These are phyloP conservation scores for Dictyophora rubrovolvata DNA, from an alignment of 768 basidiomycete genomes.

Conservation along the genomic window DNA sequence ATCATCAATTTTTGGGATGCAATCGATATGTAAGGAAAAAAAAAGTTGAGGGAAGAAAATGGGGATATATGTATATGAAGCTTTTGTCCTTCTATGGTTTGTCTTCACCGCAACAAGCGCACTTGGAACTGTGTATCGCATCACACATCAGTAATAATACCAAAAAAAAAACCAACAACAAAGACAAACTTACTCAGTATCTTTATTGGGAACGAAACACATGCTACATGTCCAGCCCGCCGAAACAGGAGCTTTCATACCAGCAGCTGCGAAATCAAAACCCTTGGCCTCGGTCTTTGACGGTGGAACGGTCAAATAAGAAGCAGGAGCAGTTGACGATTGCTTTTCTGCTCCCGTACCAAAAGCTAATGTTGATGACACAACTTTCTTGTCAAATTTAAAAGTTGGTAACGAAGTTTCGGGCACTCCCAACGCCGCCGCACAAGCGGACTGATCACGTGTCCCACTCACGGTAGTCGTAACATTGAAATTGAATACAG, in stretches of 20 bases:
- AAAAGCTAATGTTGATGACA: constrained; percentile 15
- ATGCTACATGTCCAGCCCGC: constrained; percentile 20
- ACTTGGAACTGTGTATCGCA: constrained; percentile 11
- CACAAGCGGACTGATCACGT: background rate
- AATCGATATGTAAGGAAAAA: too few species aligned
- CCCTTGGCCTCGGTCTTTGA: constrained; percentile 22
- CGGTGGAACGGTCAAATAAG: constrained; percentile 12
- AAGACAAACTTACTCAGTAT: constrained; percentile 36
- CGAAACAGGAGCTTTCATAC: constrained; percentile 33
- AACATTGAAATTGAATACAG: too few species aligned
- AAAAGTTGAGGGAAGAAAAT: too few species aligned
- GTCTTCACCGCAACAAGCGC: constrained; percentile 11
- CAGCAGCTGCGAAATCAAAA: constrained; percentile 58
- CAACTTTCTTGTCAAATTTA: background rate
- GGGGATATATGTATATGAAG: background rate
- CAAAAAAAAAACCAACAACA: constrained; percentile 37
- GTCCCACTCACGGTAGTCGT: too few species aligned
- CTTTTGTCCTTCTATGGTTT: background rate
- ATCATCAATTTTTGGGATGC: too few species aligned
- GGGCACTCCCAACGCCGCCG: constrained; percentile 21
- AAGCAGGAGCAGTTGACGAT: background rate
- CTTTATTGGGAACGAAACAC: constrained; percentile 33
- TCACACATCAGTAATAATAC: constrained; percentile 10
- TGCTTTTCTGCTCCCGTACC: too few species aligned
- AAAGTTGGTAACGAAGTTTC: constrained; percentile 22